Evolutionary conservation across 2,329 filamentous ascomycete species (phyloP).

Genomic region (Sporothrix protearum): DNA sequence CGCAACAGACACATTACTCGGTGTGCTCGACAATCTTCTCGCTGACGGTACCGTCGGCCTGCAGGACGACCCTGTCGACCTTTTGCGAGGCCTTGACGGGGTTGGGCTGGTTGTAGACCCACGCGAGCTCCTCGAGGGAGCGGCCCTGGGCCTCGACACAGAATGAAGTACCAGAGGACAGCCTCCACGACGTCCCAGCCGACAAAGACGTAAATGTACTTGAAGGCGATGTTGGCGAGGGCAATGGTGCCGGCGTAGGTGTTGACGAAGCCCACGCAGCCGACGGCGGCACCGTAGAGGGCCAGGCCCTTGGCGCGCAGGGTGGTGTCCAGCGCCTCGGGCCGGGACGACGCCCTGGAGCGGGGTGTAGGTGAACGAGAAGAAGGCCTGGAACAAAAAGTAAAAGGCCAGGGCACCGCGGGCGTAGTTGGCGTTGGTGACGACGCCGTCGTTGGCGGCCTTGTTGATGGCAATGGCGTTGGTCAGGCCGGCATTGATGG

Average conservation of each 20-base stretch:
- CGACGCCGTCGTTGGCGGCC: constrained; percentile 31
- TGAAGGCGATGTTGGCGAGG: constrained; percentile 42
- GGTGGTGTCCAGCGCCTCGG: constrained; percentile 47
- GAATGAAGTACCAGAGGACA: constrained; percentile 44
- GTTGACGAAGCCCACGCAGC: constrained; percentile 47
- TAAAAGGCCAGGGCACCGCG: constrained; percentile 46
- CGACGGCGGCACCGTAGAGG: constrained; percentile 43
- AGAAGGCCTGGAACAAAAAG: constrained; percentile 49
- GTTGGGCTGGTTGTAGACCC: constrained; percentile 49
- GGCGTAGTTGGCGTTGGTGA: constrained; percentile 39
- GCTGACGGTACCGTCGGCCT: constrained; percentile 44
- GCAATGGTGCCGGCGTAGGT: constrained; percentile 47
- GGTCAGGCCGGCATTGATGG: constrained; percentile 46
- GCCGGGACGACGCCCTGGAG: constrained; percentile 47
- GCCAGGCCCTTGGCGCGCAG: constrained; percentile 53
- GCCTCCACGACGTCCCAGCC: constrained; percentile 47
- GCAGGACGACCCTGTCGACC: constrained; percentile 47
- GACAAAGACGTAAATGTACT: constrained; percentile 47
- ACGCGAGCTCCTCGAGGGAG: constrained; percentile 49
- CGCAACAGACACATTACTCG: neutral
- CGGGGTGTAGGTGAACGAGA: constrained; percentile 50
- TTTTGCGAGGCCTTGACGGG: constrained; percentile 49
- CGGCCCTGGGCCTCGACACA: constrained; percentile 49
- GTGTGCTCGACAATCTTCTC: constrained; percentile 41
- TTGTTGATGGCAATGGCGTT: constrained; percentile 35